Evolutionary conservation across 2,329 filamentous ascomycete species (phyloP), one percentile per base, ranked within the genome.

Genomic region (Neocucurbitaria cava): DNA sequence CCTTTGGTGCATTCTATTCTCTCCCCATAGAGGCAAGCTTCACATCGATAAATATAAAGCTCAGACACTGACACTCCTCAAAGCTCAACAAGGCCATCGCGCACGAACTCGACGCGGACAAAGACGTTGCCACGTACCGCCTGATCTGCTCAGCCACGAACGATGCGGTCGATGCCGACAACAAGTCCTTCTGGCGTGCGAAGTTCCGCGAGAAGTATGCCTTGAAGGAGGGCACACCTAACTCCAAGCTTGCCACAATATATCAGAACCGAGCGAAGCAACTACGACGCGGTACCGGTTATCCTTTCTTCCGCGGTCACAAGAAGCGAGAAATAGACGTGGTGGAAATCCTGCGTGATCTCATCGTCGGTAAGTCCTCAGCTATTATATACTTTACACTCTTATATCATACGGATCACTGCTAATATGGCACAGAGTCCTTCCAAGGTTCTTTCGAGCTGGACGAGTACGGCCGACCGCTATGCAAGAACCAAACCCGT

Each of bases 131-230:
- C 21, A 72, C 59, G 47, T 83, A 78, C 61, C 66, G 73, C 6
- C 50, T 63, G 1, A 59, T 78, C 18, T 83, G 81, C 68, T 67
- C 62, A 7, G 61, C 59, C 3, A 77, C 78, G 0, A 65, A 71
- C 30, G 49, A 72, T 57, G 75, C 79, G 6, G 66, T 83, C 48
- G 72, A 79, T 26, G 73, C 68, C 5, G 74, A 77, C 38, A 61
- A 72, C 9, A 51, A 60, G 21, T 78, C 76, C 6, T 80, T 83
- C 63, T 85, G 82, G 82, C 77, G 78, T 31, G 58, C 64, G 33
- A 74, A 71, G 17, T 85, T 81, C 59, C 64, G 72, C 13, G 50
- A 68, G 20, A 69, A 52, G 23, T 85, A 78, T 58, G 82, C 82
- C 28, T 52, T 61, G 44, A 57, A 55, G 3, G 31, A 54, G 0